phyloP scores from a whole-genome alignment of 108 stramenopile genomes.

The Cyclotella baltica region DNA sequence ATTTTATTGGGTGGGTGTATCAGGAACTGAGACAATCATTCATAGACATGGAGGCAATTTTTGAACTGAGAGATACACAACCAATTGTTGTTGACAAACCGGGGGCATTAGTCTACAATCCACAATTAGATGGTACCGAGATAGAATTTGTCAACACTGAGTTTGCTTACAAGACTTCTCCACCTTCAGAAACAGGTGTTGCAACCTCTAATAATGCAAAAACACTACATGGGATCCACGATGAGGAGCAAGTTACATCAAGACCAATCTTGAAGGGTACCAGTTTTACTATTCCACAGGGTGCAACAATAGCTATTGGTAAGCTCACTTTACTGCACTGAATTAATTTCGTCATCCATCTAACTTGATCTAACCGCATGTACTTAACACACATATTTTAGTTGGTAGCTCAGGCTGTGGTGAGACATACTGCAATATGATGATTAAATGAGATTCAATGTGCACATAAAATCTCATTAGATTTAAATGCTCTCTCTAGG shows the following conservation, averaged over 20 bases:
- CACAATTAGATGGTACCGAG: slow-evolving; percentile 62
- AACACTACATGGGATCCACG: background rate
- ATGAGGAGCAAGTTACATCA: slow-evolving; percentile 6
- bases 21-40: slow-evolving; percentile 94
- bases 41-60: slow-evolving; percentile 99
- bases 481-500: slow-evolving; percentile 20
- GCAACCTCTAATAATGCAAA: background rate
- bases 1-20: slow-evolving; percentile 97
- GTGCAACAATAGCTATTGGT: slow-evolving; percentile 87
- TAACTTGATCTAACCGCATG: background rate
- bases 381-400: background rate
- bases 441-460: no score
- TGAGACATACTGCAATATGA: no score
- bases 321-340: background rate
- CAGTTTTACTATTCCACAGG: slow-evolving; percentile 75
- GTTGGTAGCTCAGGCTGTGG: slow-evolving; percentile 93
- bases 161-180: slow-evolving; percentile 70
- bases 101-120: slow-evolving; percentile 58
- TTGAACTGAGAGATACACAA: slow-evolving; percentile 75
- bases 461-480: background rate
- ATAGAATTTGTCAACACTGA: slow-evolving; percentile 73
- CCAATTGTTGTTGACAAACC: slow-evolving; percentile 55
- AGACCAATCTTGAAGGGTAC: slow-evolving; percentile 77
- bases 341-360: no score
- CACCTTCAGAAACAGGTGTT: background rate